Conservation (phyloP, 2,329 filamentous ascomycete genomes). For the Juglanconis sp. region DNA sequence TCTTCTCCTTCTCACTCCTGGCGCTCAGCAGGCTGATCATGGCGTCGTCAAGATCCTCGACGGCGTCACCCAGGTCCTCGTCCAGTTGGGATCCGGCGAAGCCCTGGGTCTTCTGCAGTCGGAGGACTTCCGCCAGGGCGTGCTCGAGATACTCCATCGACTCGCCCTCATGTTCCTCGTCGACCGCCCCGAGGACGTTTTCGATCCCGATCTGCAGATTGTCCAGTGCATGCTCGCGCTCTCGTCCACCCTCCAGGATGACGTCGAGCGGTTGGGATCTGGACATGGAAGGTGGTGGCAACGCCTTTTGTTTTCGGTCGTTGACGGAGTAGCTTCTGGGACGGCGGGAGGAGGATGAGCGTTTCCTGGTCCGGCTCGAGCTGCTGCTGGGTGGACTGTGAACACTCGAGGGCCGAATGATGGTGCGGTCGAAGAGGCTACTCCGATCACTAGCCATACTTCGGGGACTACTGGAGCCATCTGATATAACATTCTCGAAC, state of each 20-base stretch:
- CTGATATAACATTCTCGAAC: not conserved
- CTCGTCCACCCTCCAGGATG: conserved; percentile 1
- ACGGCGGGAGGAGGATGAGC: not conserved
- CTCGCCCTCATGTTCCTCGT: conserved; percentile 11
- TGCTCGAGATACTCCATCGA: conserved; percentile 8
- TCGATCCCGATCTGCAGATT: conserved; percentile 13
- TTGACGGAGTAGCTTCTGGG: not conserved
- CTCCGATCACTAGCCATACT: conserved; percentile 1
- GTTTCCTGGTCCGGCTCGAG: not conserved
- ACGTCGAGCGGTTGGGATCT: conserved; percentile 2
- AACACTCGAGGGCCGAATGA: not conserved
- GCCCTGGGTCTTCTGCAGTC: conserved; percentile 4
- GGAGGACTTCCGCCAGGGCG: conserved; percentile 9
- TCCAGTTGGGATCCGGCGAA: conserved; percentile 3
- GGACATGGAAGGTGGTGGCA: not conserved
- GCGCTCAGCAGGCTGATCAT: conserved; percentile 7
- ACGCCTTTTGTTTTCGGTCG: not conserved
- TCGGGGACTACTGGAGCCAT: not conserved
- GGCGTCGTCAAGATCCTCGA: conserved; percentile 10
- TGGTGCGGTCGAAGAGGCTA: not conserved
- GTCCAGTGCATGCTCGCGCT: conserved; percentile 12
- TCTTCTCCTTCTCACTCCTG: conserved; percentile 7
- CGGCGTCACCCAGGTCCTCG: conserved; percentile 11
- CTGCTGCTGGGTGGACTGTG: conserved; percentile 3
- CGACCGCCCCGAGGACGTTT: conserved; percentile 1